Base-by-base conservation (phyloP, 1,139 yeast genomes). In the Geotrichum bryndzae region DNA sequence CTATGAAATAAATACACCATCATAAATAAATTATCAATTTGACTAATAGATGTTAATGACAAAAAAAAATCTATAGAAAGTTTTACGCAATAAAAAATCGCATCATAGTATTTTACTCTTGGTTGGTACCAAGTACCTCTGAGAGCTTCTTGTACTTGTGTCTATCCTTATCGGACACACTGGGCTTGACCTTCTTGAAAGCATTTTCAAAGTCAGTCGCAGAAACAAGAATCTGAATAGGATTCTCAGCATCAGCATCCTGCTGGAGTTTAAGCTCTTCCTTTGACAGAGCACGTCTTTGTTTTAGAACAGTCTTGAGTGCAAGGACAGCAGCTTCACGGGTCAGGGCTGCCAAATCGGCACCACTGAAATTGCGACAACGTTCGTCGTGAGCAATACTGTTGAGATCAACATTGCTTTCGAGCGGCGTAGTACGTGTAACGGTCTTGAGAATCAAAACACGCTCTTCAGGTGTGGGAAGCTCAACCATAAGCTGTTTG, bases 291-390 rank as follows among this genome's bases (percentile, higher is more conserved):
- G 27, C 57, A 56, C 67, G 10, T 68, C 62, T 51, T 18, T 53
- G 31, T 31, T 56, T 60, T n/a, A 60, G 46, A 72, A 6, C 73
- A 66, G 84, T 75, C 73, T 90, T 89, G 73, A 94, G 82, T 0
- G 98, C 96, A 59, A 84, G 76, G 2, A 92, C 96, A 66, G 97
- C 94, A 8, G 99, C 96, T 72, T 94, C 99, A 69, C 97, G 81
- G 0, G 90, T 94, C 63, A 94, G 77, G 1, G 97, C 90, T 0
- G 96, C 91, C 64, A 94, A 79, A 79, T 94, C 99, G 0, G 99
- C 99, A 72, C 99, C 99, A 10, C 96, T 87, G 72, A 90, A 94
- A 76, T 91, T 92, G 64, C 90, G 79, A 76, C 97, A 88, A 67
- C 92, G 82, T 65, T 82, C 86, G 74, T 90, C 96, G 51, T 81